A percentile compares a stretch with the other conserved stretches of the same genome.
Evolutionary conservation across 257 asterid genomes (phyloP).

Genomic region (Nicotiana undulata): DNA sequence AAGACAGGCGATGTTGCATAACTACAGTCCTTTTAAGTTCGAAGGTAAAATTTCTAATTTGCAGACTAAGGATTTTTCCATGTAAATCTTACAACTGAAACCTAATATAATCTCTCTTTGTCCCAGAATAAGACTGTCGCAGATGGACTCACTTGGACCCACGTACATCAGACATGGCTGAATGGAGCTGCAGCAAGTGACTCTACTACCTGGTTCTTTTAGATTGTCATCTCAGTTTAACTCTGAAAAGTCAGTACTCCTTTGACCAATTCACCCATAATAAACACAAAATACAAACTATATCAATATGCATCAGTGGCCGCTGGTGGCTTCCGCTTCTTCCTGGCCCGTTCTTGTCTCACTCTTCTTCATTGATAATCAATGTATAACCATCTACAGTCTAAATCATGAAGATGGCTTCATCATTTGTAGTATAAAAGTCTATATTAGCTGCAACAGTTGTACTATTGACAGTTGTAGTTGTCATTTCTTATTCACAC

Average conservation of each 20-base stretch:
- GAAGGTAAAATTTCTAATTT: conserved; percentile 37
- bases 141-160: conserved; percentile 70
- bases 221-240: conserved; percentile 9
- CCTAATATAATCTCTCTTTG: conserved; percentile 1
- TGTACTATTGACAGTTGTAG: background rate
- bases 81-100: background rate
- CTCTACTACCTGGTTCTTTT: conserved; percentile 45
- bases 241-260: background rate
- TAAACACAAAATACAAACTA: background rate
- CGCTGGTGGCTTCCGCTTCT: background rate
- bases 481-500: background rate
- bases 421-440: background rate
- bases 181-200: conserved; percentile 43
- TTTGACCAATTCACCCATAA: background rate
- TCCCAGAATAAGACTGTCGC: conserved; percentile 54
- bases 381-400: conserved; percentile 3
- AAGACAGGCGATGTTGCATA: conserved; percentile 44
- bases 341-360: background rate
- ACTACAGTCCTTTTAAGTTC: conserved; percentile 59
- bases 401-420: conserved; percentile 4
- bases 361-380: background rate
- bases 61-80: background rate
- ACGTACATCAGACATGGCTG: conserved; percentile 83
- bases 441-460: background rate
- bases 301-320: background rate